A percentile compares a stretch with the other conserved stretches of the same genome.
phyloP scores from a whole-genome alignment of 768 basidiomycete species.

The Kondoa malvinella region DNA sequence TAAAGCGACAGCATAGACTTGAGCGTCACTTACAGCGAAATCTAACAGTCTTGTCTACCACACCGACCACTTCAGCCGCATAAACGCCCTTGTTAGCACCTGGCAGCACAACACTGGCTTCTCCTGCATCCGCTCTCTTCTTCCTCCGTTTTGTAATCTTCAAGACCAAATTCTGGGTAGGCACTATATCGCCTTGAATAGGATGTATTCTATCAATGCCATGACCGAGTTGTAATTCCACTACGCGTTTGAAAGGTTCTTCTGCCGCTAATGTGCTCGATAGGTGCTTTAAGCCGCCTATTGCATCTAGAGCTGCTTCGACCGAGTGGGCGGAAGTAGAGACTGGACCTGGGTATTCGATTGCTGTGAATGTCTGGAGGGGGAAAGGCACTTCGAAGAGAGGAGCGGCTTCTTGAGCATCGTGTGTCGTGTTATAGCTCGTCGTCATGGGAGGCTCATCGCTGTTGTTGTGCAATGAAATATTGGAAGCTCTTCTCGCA shows the following conservation, averaged over 20 bases:
- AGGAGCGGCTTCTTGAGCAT: neutral
- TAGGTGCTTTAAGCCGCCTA: conserved; percentile 17
- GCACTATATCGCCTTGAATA: conserved; percentile 58
- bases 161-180: conserved; percentile 63
- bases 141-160: conserved; percentile 50
- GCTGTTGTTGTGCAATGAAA: no score
- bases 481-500: no score
- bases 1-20: neutral
- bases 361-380: conserved; percentile 44
- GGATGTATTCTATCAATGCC: conserved; percentile 65
- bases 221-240: conserved; percentile 62
- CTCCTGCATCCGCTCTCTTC: conserved; percentile 31
- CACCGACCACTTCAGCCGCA: conserved; percentile 53
- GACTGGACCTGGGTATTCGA: conserved; percentile 85
- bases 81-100: conserved; percentile 42
- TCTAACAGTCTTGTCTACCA: conserved; percentile 62
- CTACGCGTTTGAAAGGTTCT: conserved; percentile 33
- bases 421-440: no score
- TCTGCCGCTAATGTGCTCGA: neutral
- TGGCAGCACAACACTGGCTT: conserved; percentile 14
- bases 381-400: neutral
- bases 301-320: conserved; percentile 10
- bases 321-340: conserved; percentile 42
- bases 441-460: no score
- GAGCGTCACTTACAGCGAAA: conserved; percentile 62